Evolutionary conservation across 768 basidiomycete species (phyloP).

Genomic region (Phaeotremella skinneri): DNA sequence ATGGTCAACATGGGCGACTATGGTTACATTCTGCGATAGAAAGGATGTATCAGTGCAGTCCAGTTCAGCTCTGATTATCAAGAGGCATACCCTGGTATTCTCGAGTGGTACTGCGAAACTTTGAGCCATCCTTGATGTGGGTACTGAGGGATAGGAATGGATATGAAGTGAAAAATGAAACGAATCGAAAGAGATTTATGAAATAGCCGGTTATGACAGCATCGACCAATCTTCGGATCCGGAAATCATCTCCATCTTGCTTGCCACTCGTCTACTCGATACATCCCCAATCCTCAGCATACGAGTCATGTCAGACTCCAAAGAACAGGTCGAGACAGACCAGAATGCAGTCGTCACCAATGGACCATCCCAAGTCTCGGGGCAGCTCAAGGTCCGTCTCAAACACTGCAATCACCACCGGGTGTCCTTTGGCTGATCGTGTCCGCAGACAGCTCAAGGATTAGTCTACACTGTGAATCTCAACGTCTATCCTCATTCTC

Average conservation of each 20-base stretch:
- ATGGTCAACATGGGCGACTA: conserved; percentile 64
- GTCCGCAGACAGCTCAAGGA: conserved; percentile 22
- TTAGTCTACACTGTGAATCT: conserved; percentile 21
- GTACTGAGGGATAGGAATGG: background rate
- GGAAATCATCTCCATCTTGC: background rate
- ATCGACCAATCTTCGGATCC: background rate
- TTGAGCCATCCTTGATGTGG: conserved; percentile 24
- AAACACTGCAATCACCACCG: conserved; percentile 3
- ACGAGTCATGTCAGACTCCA: conserved; percentile 6
- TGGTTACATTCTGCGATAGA: conserved; percentile 76
- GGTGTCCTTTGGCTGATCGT: background rate
- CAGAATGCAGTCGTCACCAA: background rate
- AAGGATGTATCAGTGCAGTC: conserved; percentile 90
- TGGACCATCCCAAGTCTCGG: conserved; percentile 24
- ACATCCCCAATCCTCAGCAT: background rate
- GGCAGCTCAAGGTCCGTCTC: conserved; percentile 28
- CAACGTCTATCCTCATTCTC: background rate
- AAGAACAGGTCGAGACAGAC: background rate
- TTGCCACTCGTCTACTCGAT: background rate
- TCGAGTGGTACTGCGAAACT: conserved; percentile 45
- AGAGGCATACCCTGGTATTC: conserved; percentile 56
- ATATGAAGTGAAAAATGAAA: background rate
- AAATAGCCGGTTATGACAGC: conserved; percentile 8
- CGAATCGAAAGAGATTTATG: conserved; percentile 8
- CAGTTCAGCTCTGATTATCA: conserved; percentile 88